A percentile compares a stretch with the other conserved stretches of the same genome.
Evolutionary conservation across 805 yeast species (phyloP).

Genomic region (Myxozyma kluyveri): DNA sequence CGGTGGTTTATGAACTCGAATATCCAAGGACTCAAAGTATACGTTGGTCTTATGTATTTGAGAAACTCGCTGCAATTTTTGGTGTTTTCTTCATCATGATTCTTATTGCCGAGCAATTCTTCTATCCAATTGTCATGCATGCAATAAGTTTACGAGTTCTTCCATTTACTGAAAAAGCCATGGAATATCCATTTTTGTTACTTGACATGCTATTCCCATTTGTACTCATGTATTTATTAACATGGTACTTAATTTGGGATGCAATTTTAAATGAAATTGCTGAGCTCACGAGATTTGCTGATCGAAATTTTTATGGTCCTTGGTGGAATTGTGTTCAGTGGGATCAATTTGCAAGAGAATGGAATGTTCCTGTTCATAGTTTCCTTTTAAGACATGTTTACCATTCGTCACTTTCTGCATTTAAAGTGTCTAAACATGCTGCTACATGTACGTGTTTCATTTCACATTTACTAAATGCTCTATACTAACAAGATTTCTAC

Average conservation of each 20-base stretch:
- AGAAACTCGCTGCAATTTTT: conserved; percentile 74
- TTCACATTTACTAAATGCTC: conserved; percentile 17
- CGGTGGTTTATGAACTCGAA: conserved; percentile 72
- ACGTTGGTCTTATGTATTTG: conserved; percentile 64
- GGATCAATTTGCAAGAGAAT: conserved; percentile 88
- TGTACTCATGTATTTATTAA: conserved; percentile 67
- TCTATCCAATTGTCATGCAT: conserved; percentile 69
- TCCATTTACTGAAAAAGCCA: conserved; percentile 45
- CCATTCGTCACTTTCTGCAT: conserved; percentile 79
- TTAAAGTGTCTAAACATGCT: conserved; percentile 57
- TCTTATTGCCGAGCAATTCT: conserved; percentile 65
- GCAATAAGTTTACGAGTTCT: conserved; percentile 54
- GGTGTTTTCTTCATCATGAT: conserved; percentile 86
- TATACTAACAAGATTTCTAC: background rate
- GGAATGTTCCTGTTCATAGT: conserved; percentile 93
- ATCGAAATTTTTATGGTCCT: conserved; percentile 87
- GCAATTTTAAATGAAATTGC: conserved; percentile 86
- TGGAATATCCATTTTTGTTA: conserved; percentile 55
- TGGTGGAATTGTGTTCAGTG: conserved; percentile 98
- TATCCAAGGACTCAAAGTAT: conserved; percentile 73
- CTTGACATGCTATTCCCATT: conserved; percentile 80
- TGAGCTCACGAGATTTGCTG: conserved; percentile 81
- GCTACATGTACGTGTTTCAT: conserved; percentile 56
- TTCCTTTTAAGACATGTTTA: conserved; percentile 90
- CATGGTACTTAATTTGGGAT: conserved; percentile 93